Base-by-base conservation (phyloP, 2,329 filamentous ascomycete species). In the Calonectria honghensis region DNA sequence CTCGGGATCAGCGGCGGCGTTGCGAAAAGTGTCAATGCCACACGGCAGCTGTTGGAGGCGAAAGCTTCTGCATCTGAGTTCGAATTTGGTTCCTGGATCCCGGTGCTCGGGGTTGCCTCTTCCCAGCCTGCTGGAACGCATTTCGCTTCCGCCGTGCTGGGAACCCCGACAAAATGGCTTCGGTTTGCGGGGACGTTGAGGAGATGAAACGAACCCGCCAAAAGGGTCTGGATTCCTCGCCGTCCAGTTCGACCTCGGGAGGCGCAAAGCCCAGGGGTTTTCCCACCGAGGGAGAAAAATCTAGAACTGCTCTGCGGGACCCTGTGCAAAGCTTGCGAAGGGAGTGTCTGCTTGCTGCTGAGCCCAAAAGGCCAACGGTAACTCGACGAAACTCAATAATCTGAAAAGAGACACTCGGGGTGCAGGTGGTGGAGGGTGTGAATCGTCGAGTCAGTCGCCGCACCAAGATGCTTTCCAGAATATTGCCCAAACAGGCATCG, bases 401-500 rank as follows among this genome's bases (percentile, higher is more conserved):
- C 78, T 75, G 70, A 39, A 52, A 31, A 52, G 74, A 63, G 73
- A 74, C 73, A 67, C 37, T 72, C 63, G 72, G 41, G 29, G 41
- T 61, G 35, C 14, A 16, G 14, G 13, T 39, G 20, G 50, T 67
- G 54, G 72, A 57, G 67, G 32, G 24, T 3, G 61, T 50, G 37
- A 51, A 29, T 54, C 74, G 20, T 48, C 29, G 29, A 72, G 39
- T 37, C 32, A 35, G 52, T 31, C 14, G 52, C 41, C 68, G 68
- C n/a, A 39, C 18, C 45, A 7, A 35, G 31, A 3, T 29, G 6
- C 11, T 63, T 81, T 81, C 79, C 54, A 80, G 79, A 81, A 81
- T 51, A 73, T 29, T 80, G 72, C 79, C 79, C 63, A 54, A 80
- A 77, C 59, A 64, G 78, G 79, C 37, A 76, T 68, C 51, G 54